Percentiles rank a stretch among this genome's conserved stretches.
phyloP scores from a whole-genome alignment of 2,329 filamentous ascomycete genomes.

The Colletotrichum navitas region DNA sequence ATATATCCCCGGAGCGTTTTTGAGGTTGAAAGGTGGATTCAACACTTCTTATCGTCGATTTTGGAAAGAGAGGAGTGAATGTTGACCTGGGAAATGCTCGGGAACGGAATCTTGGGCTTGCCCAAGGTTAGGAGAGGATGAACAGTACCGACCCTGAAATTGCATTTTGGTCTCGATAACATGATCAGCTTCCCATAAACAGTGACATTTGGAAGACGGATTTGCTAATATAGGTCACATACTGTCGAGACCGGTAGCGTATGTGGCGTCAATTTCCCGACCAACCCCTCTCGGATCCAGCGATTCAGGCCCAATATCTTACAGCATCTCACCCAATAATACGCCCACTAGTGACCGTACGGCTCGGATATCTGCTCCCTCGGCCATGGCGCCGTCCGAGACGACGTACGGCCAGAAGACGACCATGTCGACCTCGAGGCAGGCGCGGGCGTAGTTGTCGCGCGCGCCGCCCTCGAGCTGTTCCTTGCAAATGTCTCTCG shows the following conservation, averaged over 20 bases:
- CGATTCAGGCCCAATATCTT: neutral
- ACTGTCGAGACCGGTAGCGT: neutral
- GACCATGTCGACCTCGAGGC: conserved; percentile 45
- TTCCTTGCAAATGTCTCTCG: conserved; percentile 8
- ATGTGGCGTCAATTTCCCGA: neutral
- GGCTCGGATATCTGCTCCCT: conserved; percentile 25
- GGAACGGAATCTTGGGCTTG: neutral
- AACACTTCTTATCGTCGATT: neutral
- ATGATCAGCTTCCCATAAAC: neutral
- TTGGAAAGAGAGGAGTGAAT: neutral
- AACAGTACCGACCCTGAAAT: neutral
- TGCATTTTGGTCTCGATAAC: neutral
- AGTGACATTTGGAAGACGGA: too few species aligned
- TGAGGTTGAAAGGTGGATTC: neutral
- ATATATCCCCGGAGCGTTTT: neutral
- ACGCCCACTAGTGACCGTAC: neutral
- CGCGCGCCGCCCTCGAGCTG: conserved; percentile 26
- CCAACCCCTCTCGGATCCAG: neutral
- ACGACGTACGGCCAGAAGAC: conserved; percentile 47
- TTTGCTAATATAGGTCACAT: neutral
- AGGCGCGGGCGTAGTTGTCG: conserved; percentile 45
- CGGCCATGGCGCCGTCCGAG: conserved; percentile 45
- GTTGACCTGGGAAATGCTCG: neutral
- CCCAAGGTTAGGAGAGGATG: neutral
- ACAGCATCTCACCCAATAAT: accelerated